Evolutionary conservation across 768 basidiomycete genomes (phyloP).

Genomic region (Lyophyllum shimeji): DNA sequence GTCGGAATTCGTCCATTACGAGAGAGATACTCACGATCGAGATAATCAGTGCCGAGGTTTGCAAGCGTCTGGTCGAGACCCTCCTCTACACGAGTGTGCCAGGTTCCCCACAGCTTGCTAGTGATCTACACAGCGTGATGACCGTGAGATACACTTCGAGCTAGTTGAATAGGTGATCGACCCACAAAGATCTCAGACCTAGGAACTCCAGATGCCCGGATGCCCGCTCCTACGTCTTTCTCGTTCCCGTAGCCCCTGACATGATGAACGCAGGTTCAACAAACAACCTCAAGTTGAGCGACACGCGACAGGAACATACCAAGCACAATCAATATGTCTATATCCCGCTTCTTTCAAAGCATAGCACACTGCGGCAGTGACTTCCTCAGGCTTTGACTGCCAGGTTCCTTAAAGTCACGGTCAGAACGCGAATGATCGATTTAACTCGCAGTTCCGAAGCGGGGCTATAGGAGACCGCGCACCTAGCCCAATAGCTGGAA

Average conservation of each 20-base stretch:
- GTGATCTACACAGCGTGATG: constrained; percentile 47
- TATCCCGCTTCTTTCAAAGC: constrained; percentile 77
- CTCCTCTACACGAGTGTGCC: constrained; percentile 71
- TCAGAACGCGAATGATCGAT: too few species aligned
- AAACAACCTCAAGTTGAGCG: constrained; percentile 3
- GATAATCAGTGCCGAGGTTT: constrained; percentile 81
- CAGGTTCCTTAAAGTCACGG: constrained; percentile 76
- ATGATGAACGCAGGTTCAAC: neutral
- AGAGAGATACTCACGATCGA: constrained; percentile 55
- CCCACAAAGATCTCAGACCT: constrained; percentile 60
- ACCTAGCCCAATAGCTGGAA: constrained; percentile 63
- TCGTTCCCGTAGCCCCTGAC: constrained; percentile 71
- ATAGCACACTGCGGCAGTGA: constrained; percentile 60
- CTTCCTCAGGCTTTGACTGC: constrained; percentile 72
- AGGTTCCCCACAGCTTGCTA: constrained; percentile 69
- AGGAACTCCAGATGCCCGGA: constrained; percentile 73
- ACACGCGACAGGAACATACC: constrained; percentile 18
- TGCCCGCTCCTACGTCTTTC: constrained; percentile 79
- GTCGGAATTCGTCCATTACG: constrained; percentile 11
- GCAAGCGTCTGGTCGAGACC: constrained; percentile 73
- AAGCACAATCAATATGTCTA: constrained; percentile 74
- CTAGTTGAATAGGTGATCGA: neutral
- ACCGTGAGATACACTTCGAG: neutral
- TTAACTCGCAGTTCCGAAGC: neutral
- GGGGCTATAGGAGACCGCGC: constrained; percentile 9